Base-by-base conservation (phyloP, 768 basidiomycete species). In the Flagelloscypha sp. region DNA sequence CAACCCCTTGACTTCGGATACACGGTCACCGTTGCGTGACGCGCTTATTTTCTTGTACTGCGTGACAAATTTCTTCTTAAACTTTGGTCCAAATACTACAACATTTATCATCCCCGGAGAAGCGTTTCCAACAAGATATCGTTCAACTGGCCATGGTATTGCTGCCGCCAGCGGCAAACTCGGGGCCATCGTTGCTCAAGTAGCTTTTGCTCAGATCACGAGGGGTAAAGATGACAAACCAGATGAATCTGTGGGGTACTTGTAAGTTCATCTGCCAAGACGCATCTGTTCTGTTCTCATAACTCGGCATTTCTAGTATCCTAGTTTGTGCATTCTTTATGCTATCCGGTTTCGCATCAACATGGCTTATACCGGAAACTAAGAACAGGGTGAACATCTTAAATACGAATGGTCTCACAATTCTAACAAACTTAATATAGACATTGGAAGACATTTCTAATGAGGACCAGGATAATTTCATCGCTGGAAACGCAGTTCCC, bases 301-400 rank as follows among this genome's bases (percentile, higher is more conserved):
- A n/a, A 11, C 27, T 7, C 27, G 28, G 16, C 11, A 11, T 17
- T 4, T 22, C 33, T 42, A 58, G 63, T 39, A 47, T 68, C 9
- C 53, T 68, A 45, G 56, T 69, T 39, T 68, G 66, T 36, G 65
- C 63, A 13, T 50, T 66, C 35, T 66, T 67, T 57, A 70, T 65
- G 66, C 35, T 67, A 18, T 61, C 65, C 0, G 66, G 66, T 27
- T 46, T 61, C 36, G 43, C 55, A 33, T 62, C 65, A 15, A 67
- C 66, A 5, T 40, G 61, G 34, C 53, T 69, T 16, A 42, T 69
- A 5, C 64, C 65, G 27, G 67, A 70, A 52, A 68, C 68, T 18
- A 65, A 50, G 30, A 46, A 48, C 25, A 48, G 48, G 15, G n/a
- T n/a, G n/a, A n/a, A n/a, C n/a, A n/a, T n/a, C n/a, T n/a, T n/a